Evolutionary conservation across 176 grass and related monocot species (phyloP).

Genomic region (Cocos nucifera): DNA sequence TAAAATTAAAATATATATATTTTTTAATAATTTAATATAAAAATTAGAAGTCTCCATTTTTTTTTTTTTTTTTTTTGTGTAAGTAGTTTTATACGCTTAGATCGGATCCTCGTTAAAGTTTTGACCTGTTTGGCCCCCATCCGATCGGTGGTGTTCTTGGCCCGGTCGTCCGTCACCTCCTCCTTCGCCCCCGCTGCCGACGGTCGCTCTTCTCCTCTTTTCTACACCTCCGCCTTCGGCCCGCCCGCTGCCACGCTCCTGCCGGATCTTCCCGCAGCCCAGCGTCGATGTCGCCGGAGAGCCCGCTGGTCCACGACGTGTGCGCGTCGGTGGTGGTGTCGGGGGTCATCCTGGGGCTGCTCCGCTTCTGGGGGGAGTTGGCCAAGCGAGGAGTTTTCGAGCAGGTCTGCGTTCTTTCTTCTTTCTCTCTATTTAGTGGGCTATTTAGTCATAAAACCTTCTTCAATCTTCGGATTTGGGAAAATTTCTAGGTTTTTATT

Average conservation of each 20-base stretch:
- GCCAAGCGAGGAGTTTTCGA: slow-evolving; percentile 65
- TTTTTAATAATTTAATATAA: no score
- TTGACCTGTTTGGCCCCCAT: no score
- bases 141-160: no score
- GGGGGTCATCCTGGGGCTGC: slow-evolving; percentile 33
- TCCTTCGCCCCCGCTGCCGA: background rate
- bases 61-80: no score
- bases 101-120: no score
- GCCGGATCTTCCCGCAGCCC: background rate
- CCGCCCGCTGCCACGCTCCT: background rate
- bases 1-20: no score
- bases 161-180: background rate
- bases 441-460: no score
- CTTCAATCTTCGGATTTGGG: no score
- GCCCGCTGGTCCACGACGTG: slow-evolving; percentile 40
- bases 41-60: no score
- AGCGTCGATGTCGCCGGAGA: slow-evolving; percentile 21
- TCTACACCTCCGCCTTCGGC: background rate
- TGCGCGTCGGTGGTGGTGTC: slow-evolving; percentile 38
- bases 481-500: no score
- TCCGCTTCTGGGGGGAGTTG: slow-evolving; percentile 65
- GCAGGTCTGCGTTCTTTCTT: slow-evolving; percentile 24
- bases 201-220: no score
- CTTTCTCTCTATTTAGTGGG: background rate
- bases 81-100: no score